Base-by-base conservation (phyloP, 345 rosid genomes). In the Nephelium lappaceum region DNA sequence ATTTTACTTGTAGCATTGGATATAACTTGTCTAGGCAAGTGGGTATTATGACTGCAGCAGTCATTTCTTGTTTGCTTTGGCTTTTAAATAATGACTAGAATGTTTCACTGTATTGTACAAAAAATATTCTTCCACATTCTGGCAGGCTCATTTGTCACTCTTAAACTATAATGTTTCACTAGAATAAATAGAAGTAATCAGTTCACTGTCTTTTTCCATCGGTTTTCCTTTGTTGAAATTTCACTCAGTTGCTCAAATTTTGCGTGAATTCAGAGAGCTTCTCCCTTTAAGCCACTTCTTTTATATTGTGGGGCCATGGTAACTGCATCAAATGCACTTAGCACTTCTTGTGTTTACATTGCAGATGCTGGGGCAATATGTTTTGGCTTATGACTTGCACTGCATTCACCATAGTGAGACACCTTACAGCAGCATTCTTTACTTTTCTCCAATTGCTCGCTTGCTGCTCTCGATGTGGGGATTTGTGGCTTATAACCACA, bases 1-100 rank as follows among this genome's bases (percentile, higher is more conserved):
- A 43, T 66, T 81, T 71, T 76, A 36, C 72, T 76, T 27, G 31
- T 18, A 39, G 72, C n/a, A 21, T 18, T 79, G 69, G 81, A 74
- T 66, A 69, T 51, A 31, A 65, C 10, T 5, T 41, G 49, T 38
- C 49, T 61, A 16, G 73, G 65, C 69, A 19, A 63, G 73, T 70
- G 70, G 69, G 61, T 27, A 73, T 18, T 55, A 61, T 65, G 39
- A 42, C 74, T 58, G 53, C 72, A 24, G 43, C 51, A 61, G 49
- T 67, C 38, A 5, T 66, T 16, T 41, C 21, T 43, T 47, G n/a
- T 68, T 64, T 79, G 73, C 65, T 69, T 57, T 66, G 53, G 63
- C 73, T 58, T 66, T 66, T 66, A 55, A 60, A 14, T 47, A 11
- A 57, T 68, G 71, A 47, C 73, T 75, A 55, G 5, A 67, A 68